These are phyloP conservation scores for Rhodotorula diobovata DNA, from an alignment of 768 basidiomycete genomes.

Conservation along the genomic window DNA sequence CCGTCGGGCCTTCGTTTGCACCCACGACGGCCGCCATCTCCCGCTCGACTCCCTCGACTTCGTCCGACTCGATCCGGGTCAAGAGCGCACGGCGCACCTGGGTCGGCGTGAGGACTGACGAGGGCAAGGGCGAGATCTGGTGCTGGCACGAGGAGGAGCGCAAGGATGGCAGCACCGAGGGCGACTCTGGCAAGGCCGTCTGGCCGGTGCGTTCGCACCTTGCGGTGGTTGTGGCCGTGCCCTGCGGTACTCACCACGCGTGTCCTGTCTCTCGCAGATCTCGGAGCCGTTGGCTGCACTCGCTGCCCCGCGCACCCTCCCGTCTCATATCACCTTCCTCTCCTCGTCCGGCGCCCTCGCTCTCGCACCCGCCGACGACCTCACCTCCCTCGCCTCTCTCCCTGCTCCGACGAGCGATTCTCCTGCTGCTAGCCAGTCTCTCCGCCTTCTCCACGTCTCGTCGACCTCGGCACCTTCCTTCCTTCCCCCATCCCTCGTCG, in stretches of 20 bases:
- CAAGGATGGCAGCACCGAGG: slow-evolving; percentile 36
- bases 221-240: not conserved
- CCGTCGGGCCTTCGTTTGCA: slow-evolving; percentile 33
- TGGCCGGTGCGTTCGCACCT: slow-evolving; percentile 24
- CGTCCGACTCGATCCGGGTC: slow-evolving; percentile 32
- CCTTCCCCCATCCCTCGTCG: slow-evolving; percentile 12
- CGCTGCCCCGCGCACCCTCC: slow-evolving; percentile 30
- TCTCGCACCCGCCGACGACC: slow-evolving; percentile 25
- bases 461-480: slow-evolving; percentile 14
- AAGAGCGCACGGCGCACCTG: slow-evolving; percentile 34
- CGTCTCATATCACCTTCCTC: slow-evolving; percentile 33
- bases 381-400: slow-evolving; percentile 30
- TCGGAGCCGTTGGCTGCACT: slow-evolving; percentile 29
- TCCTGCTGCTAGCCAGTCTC: not conserved
- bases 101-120: slow-evolving; percentile 28
- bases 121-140: slow-evolving; percentile 35
- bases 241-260: too few species aligned
- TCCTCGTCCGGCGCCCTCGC: slow-evolving; percentile 30
- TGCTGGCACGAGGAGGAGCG: slow-evolving; percentile 37
- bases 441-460: slow-evolving; percentile 18
- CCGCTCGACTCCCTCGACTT: slow-evolving; percentile 24
- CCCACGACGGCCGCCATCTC: slow-evolving; percentile 34
- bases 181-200: slow-evolving; percentile 34
- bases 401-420: not conserved
- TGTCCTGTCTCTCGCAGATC: slow-evolving; percentile 1